Percentiles rank a stretch among this genome's conserved stretches.
Evolutionary conservation across 1,139 yeast species (phyloP).

Genomic region (Pichia sp.): DNA sequence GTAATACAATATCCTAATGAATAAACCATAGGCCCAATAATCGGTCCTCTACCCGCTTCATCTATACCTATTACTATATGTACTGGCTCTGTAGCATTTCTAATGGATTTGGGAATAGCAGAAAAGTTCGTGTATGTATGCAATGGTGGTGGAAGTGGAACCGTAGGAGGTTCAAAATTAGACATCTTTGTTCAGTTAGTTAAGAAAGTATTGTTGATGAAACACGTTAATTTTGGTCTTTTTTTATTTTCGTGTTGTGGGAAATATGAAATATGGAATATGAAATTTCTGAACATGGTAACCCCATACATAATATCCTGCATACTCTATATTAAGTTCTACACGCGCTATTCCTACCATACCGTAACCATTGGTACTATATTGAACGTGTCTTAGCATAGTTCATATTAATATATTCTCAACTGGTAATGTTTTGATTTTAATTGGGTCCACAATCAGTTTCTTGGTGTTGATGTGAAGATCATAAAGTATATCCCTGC

Average conservation of each 20-base stretch:
- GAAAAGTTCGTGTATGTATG: conserved; percentile 9
- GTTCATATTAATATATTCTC: too few species aligned
- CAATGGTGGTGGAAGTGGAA: conserved; percentile 5
- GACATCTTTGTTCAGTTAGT: neutral
- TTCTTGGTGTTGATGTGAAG: too few species aligned
- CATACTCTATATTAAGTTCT: too few species aligned
- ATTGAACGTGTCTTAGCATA: too few species aligned
- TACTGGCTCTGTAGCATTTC: neutral
- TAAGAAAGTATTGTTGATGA: neutral
- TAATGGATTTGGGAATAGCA: neutral
- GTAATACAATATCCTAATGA: conserved; percentile 74
- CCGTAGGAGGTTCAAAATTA: conserved; percentile 9
- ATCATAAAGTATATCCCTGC: too few species aligned
- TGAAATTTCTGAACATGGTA: too few species aligned
- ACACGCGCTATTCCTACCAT: too few species aligned
- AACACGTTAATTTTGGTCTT: neutral
- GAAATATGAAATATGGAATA: too few species aligned
- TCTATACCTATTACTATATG: conserved; percentile 76
- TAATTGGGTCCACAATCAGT: too few species aligned
- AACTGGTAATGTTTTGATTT: too few species aligned
- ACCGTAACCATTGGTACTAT: too few species aligned
- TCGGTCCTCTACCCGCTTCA: conserved; percentile 99
- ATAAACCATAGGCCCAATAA: conserved; percentile 94
- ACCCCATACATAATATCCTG: too few species aligned
- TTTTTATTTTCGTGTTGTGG: neutral